A percentile compares a stretch with the other conserved stretches of the same genome.
Conservation (phyloP, 1,139 yeast genomes). For the Taphrina wiesneri region DNA sequence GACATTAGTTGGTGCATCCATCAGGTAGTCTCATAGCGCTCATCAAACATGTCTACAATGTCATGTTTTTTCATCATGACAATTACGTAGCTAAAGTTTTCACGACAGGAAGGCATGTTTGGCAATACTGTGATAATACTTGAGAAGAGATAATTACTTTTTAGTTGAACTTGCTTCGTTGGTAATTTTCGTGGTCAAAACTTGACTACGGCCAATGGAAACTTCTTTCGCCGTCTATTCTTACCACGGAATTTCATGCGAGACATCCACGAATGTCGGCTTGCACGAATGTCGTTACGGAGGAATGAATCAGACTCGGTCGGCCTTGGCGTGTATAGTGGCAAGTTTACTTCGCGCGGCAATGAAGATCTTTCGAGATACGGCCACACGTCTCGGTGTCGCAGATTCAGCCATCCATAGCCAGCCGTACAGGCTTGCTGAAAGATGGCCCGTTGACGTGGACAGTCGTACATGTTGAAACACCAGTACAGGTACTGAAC, state of each 20-base stretch:
- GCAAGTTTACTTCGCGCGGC: not conserved
- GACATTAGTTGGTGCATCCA: conserved; percentile 17
- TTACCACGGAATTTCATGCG: not conserved
- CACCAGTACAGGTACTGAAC: conserved; percentile 1
- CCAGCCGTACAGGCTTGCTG: not conserved
- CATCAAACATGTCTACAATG: not conserved
- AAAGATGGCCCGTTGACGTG: not conserved
- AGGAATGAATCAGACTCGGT: not conserved
- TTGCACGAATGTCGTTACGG: not conserved
- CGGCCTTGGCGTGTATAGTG: not conserved
- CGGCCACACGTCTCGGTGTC: not conserved
- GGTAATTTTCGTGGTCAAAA: not conserved
- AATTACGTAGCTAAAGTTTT: too few species aligned
- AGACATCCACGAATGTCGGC: not conserved
- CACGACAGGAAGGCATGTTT: too few species aligned
- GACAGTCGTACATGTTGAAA: conserved; percentile 1
- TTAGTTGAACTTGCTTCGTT: too few species aligned
- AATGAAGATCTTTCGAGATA: not conserved
- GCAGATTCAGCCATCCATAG: not conserved
- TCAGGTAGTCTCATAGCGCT: conserved; percentile 4
- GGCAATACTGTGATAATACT: too few species aligned
- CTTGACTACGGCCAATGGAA: not conserved
- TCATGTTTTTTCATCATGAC: not conserved
- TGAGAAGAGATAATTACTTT: too few species aligned
- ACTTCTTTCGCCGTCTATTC: not conserved